phyloP scores from a whole-genome alignment of 176 grass and related monocot species.

The Avena sativa region DNA sequence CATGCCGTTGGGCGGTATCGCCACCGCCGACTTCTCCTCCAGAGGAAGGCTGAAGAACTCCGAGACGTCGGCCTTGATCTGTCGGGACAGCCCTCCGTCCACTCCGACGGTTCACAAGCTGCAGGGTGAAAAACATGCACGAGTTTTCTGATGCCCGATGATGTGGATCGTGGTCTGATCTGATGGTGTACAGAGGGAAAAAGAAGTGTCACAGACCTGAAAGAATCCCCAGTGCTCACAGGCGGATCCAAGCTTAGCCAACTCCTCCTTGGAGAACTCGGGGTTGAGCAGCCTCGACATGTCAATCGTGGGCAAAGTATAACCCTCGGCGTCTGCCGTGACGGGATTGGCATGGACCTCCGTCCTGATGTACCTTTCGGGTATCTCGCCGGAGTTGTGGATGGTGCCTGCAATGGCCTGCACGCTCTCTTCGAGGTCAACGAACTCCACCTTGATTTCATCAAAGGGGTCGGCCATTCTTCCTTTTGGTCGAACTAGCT shows the following conservation, averaged over 20 bases:
- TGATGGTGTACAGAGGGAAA: too few species aligned
- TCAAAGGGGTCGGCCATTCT: constrained; percentile 37
- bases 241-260: constrained; percentile 52
- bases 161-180: not conserved
- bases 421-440: constrained; percentile 49
- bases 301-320: constrained; percentile 42
- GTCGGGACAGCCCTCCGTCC: not conserved
- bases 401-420: constrained; percentile 47
- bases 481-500: constrained; percentile 21
- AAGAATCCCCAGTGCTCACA: constrained; percentile 67
- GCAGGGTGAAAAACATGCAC: not conserved
- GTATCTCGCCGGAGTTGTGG: constrained; percentile 16
- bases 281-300: constrained; percentile 47
- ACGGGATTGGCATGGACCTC: constrained; percentile 28
- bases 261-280: constrained; percentile 47
- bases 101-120: constrained; percentile 58
- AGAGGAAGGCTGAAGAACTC: constrained; percentile 59
- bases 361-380: constrained; percentile 45
- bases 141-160: not conserved
- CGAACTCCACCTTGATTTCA: constrained; percentile 44
- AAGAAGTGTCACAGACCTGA: constrained; percentile 35
- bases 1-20: constrained; percentile 41
- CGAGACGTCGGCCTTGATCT: constrained; percentile 40
- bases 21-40: constrained; percentile 48
- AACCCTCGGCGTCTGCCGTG: not conserved